Base-by-base conservation (phyloP, 768 basidiomycete genomes). In the Russula ochroleuca region DNA sequence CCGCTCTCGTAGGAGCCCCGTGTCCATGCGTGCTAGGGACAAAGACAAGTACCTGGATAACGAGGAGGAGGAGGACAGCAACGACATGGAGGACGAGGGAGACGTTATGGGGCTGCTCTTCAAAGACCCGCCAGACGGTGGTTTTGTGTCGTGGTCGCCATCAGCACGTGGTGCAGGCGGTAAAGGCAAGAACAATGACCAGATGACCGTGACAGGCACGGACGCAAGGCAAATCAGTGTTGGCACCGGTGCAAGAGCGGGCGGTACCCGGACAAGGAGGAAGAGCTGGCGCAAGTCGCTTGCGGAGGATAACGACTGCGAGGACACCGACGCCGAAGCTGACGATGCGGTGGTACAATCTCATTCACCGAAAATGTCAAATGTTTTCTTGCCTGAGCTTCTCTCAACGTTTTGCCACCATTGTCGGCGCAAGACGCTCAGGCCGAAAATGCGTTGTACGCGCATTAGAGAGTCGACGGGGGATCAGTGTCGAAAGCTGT, bases 361-460 rank as follows among this genome's bases (percentile, higher is more conserved):
- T 1, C 5, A 14, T 23, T n/a, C 23, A 6, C 33, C 49, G 25
- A 53, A 25, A 17, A 23, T 31, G 23, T 31, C 40, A 47, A 47
- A 11, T 21, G 13, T 13, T n/a, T 21, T 8, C 2, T 31, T 17
- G 15, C 11, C 23, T 15, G 15, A 10, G 21, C 14, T 1, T 23
- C 14, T 11, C 2, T 0, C 33, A 13, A 50, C 61, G 8, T 68
- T 35, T 37, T 68, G 67, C 17, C 67, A 68, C 35, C 67, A 68
- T 43, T 66, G 65, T 38, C 56, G 65, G 6, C n/a, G 55, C 48
- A 63, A 38, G 40, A 59, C 52, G 11, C 21, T 2, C 17, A 40
- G 51, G 8, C 52, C 31, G 35, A 66, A 66, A 37, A 68, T 68
- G 67, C 38, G 31, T 1, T 68, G 67, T 31, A 40, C 61, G 13